phyloP scores from a whole-genome alignment of 164 flowering plant species.

The Echeveria elegans region DNA sequence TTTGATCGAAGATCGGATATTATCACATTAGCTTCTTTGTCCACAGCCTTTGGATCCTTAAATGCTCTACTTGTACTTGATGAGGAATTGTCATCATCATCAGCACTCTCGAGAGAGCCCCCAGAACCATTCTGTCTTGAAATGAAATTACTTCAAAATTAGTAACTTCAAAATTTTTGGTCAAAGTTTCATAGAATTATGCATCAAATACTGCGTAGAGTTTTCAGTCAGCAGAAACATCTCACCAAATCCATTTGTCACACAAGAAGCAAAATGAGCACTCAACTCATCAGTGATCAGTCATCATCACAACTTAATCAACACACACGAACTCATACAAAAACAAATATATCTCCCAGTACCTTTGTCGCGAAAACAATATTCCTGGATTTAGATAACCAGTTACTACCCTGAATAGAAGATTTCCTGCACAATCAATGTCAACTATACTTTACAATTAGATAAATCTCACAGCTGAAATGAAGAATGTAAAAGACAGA shows the following conservation, averaged over 20 bases:
- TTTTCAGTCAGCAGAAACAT: background rate
- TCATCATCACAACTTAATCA: background rate
- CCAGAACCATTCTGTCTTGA: conserved; percentile 31
- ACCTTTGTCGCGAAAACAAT: conserved; percentile 25
- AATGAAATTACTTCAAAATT: background rate
- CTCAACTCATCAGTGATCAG: background rate
- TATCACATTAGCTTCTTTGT: conserved; percentile 19
- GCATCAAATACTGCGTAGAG: background rate
- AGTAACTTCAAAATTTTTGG: background rate
- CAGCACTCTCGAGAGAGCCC: conserved; percentile 15
- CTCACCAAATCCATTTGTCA: background rate
- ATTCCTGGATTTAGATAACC: conserved; percentile 12
- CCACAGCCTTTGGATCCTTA: conserved; percentile 20
- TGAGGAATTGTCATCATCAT: conserved; percentile 16
- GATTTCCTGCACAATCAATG: conserved; percentile 20
- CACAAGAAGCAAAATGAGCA: background rate
- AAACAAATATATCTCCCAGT: conserved; percentile 6
- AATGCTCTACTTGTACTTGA: conserved; percentile 4
- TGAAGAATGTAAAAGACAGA: background rate
- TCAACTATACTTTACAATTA: background rate
- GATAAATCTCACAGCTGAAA: background rate
- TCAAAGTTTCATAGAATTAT: background rate
- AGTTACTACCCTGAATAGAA: conserved; percentile 6
- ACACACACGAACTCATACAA: background rate
- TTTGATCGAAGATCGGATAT: conserved; percentile 30